A percentile compares a stretch with the other conserved stretches of the same genome.
phyloP scores from a whole-genome alignment of 2,329 filamentous ascomycete species.

The Talaromyces atroroseus region DNA sequence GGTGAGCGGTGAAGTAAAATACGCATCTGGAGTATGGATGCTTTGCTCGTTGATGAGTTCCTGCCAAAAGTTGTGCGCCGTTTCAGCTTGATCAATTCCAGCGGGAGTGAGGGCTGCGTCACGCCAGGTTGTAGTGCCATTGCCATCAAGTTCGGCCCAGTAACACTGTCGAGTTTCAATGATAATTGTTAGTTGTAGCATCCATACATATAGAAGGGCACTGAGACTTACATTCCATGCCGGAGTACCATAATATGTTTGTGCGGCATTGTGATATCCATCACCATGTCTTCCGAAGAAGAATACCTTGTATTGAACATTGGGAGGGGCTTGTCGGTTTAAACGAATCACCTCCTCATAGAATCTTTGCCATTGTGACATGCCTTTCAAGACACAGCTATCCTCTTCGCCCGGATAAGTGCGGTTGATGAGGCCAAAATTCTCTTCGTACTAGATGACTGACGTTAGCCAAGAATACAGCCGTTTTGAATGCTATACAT shows the following conservation, averaged over 20 bases:
- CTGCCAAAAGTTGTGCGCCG: constrained; percentile 45
- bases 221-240: constrained; percentile 51
- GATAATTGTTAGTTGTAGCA: background rate
- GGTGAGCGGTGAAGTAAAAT: constrained; percentile 53
- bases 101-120: constrained; percentile 52
- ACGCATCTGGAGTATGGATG: constrained; percentile 51
- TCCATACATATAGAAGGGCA: background rate
- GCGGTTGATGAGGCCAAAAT: constrained; percentile 47
- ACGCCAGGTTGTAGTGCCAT: constrained; percentile 49
- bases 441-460: constrained; percentile 14
- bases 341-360: constrained; percentile 43
- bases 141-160: constrained; percentile 53
- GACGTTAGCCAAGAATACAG: background rate
- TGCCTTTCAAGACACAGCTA: constrained; percentile 20
- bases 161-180: constrained; percentile 40
- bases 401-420: constrained; percentile 38
- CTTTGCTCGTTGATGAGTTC: constrained; percentile 37
- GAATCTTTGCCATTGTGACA: constrained; percentile 55
- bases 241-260: constrained; percentile 53
- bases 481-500: constrained; percentile 10
- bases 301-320: constrained; percentile 50
- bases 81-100: constrained; percentile 47
- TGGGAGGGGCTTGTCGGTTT: constrained; percentile 35
- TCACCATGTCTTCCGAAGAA: constrained; percentile 58
- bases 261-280: constrained; percentile 56